Percentiles rank a stretch among this genome's conserved stretches.
Evolutionary conservation across 768 basidiomycete species (phyloP).

Genomic region (Porphyrellus cyaneotinctus): DNA sequence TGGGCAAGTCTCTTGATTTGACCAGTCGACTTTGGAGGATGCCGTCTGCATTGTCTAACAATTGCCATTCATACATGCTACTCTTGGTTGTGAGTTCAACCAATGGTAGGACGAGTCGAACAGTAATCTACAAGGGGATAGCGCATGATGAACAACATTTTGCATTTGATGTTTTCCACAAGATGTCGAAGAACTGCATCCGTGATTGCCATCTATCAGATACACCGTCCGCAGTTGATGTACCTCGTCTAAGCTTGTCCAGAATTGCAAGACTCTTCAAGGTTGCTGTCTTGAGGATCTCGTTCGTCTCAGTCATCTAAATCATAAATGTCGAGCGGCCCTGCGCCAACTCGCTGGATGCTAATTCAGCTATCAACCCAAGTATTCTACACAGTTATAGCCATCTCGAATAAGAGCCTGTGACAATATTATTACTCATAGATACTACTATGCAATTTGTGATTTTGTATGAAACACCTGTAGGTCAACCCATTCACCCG

Average conservation of each 20-base stretch:
- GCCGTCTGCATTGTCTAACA: constrained; percentile 83
- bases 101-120: constrained; percentile 71
- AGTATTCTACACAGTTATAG: no score
- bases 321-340: constrained; percentile 97
- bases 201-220: constrained; percentile 76
- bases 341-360: constrained; percentile 80
- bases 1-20: constrained; percentile 68
- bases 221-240: constrained; percentile 88
- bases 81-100: constrained; percentile 67
- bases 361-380: constrained; percentile 34
- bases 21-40: constrained; percentile 70
- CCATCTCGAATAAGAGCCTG: no score
- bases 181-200: constrained; percentile 75
- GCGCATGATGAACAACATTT: constrained; percentile 92
- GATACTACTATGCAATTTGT: no score
- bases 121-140: constrained; percentile 77
- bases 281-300: constrained; percentile 78
- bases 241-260: constrained; percentile 88
- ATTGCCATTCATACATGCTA: constrained; percentile 74
- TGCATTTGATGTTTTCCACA: constrained; percentile 52
- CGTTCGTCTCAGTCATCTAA: constrained; percentile 90
- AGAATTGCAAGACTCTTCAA: constrained; percentile 78
- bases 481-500: no score
- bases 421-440: no score
- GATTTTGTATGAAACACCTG: no score